Evolutionary conservation across 768 basidiomycete species (phyloP), one percentile per base, ranked within the genome.

Genomic region (Leccinum pellstonianum): DNA sequence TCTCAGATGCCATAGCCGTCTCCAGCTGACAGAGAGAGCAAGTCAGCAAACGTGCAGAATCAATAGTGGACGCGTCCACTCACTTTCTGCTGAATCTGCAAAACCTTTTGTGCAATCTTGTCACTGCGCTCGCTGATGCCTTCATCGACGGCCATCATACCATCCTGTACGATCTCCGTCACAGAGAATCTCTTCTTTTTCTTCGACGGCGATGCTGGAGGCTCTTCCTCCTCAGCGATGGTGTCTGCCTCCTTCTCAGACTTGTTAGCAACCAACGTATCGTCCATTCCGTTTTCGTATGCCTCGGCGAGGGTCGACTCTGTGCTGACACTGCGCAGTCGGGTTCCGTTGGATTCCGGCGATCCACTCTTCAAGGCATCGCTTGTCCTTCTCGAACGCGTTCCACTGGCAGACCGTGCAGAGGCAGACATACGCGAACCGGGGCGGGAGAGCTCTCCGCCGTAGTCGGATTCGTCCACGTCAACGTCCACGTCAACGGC

Each of bases 31-130:
- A 60, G 35, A 46, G 3, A 25, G 38, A 43, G 19, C 57, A n/a
- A 54, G 47, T 68, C 37, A 70, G 35, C 14, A 46, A 35, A 56
- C 55, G 21, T 19, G 21, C 17, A 19, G 25, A 17, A 38, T 11
- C 48, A 46, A 53, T 3, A 21, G 25, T n/a, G n/a, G 25, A 55
- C 4, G 52, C 21, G n/a, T 33, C 27, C 25, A 73, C 79, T 56
- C 48, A 93, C 94, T 85, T 95, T 96, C 64, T 90, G 86, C 76
- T 96, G 93, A 59, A 97, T 95, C 73, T 90, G 86, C 52, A 90
- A 68, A 50, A 97, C 90, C 73, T 94, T 93, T 71, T 90, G 85
- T 25, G 91, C 88, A 57, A 97, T 95, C 68, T 84, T 86, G 66
- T 95, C 94, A 64, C 89, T 93, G 71, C 87, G 87, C 68, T 87